phyloP scores from a whole-genome alignment of 768 basidiomycete genomes.

The Mycena sanguinolenta region DNA sequence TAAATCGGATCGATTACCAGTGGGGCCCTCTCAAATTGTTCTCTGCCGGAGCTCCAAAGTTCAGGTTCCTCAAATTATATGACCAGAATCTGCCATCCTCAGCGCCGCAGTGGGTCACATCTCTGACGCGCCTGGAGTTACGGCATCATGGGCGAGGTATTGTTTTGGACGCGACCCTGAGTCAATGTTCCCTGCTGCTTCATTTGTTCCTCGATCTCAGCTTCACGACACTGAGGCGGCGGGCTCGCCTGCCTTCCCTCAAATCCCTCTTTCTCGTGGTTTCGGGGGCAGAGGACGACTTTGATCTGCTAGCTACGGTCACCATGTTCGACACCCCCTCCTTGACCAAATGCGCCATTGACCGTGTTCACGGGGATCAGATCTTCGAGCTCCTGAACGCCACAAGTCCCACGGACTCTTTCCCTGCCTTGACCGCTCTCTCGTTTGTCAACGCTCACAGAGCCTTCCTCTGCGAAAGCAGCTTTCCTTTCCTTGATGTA shows the following conservation, averaged over 20 bases:
- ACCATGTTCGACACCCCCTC: not conserved
- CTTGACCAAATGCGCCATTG: not conserved
- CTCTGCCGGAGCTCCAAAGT: not conserved
- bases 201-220: slow-evolving; percentile 5
- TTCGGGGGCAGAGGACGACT: not conserved
- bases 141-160: not conserved
- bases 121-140: slow-evolving; percentile 7
- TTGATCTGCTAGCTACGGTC: too few relatives aligned
- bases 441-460: not conserved
- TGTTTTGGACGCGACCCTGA: not conserved
- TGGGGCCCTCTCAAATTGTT: not conserved
- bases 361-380: slow-evolving; percentile 2
- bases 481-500: not conserved
- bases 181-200: not conserved
- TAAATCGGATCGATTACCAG: not conserved
- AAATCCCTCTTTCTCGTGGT: not conserved
- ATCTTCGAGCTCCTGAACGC: slow-evolving; percentile 4
- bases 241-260: not conserved
- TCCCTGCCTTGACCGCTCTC: slow-evolving; percentile 16
- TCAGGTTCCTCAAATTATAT: not conserved
- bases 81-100: not conserved
- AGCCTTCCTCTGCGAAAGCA: not conserved
- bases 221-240: not conserved
- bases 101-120: not conserved
- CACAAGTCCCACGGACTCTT: not conserved